Base-by-base conservation (phyloP, 2,329 filamentous ascomycete genomes). In the Scedosporium dehoogii region DNA sequence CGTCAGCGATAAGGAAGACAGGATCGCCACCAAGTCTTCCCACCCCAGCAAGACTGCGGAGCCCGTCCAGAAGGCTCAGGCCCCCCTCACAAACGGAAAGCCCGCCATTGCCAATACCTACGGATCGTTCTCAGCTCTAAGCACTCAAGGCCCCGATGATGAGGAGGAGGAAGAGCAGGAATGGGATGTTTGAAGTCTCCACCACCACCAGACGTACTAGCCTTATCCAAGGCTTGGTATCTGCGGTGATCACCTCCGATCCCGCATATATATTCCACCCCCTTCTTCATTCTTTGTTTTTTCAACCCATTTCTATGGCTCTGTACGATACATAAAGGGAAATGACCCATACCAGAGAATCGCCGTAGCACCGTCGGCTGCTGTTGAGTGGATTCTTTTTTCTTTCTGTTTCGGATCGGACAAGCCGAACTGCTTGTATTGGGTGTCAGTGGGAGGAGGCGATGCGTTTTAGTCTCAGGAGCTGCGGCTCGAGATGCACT, bases 111-210 rank as follows among this genome's bases (percentile, higher is more conserved):
- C 62, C 21, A 69, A 75, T 66, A 70, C 69, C 53, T 76, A 79
- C 65, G 75, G 76, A 44, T 78, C 80, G 5, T 83, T 82, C 71
- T 80, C 79, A 23, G 79, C 80, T 3, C 72, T 83, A 63, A 76
- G 73, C 66, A 71, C 73, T 62, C 73, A 75, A 63, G 74, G 78
- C 48, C 74, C 74, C 44, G 75, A 76, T 16, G 75, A 77, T 12
- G 75, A 72, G 12, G 72, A 78, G 58, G 71, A 74, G 63, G 72
- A 78, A 55, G 72, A 74, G 63, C 73, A 77, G 65, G 80, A 83
- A 69, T 83, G 80, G 81, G 80, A 82, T 60, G 80, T 83, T 62
- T 82, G 73, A 73, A 55, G 12, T n/a, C n/a, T 18, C 46, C 46
- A 6, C n/a, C 46, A 6, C n/a, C 46, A 4, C 46, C 14, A 23